These are phyloP conservation scores for Ricinus communis DNA, from an alignment of 345 rosid genomes.

Conservation along the genomic window DNA sequence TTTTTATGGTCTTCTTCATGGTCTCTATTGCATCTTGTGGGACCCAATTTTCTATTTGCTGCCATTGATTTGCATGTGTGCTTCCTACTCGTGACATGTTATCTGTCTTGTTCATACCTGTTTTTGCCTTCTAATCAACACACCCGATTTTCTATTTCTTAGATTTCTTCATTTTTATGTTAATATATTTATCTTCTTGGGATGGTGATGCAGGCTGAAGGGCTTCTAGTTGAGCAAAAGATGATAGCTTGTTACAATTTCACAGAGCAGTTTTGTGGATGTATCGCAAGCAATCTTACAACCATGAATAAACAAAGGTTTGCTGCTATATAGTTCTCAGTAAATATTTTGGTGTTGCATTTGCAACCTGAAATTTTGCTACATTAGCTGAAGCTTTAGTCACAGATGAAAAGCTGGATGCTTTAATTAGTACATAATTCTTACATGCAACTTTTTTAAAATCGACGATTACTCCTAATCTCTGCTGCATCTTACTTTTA, in stretches of 20 bases:
- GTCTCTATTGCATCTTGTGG: neutral
- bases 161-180: too few relatives aligned
- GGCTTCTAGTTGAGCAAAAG: conserved; percentile 64
- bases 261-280: conserved; percentile 55
- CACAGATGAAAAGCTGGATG: too few relatives aligned
- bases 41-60: neutral
- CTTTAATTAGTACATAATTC: neutral
- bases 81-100: neutral
- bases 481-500: neutral
- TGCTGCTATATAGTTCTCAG: neutral
- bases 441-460: too few relatives aligned
- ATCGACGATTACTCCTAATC: neutral
- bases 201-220: conserved; percentile 60
- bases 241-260: conserved; percentile 50
- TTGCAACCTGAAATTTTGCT: too few relatives aligned
- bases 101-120: neutral
- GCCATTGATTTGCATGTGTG: neutral
- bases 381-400: too few relatives aligned
- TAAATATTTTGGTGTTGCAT: neutral
- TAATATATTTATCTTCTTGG: too few relatives aligned
- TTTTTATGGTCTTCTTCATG: neutral
- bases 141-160: neutral
- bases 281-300: conserved; percentile 48
- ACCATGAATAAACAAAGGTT: conserved; percentile 69
- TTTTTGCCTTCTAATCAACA: neutral